Percentiles rank a stretch among this genome's conserved stretches.
Evolutionary conservation across 495 filamentous ascomycete genomes (phyloP).

Genomic region (Usnea hakonensis): DNA sequence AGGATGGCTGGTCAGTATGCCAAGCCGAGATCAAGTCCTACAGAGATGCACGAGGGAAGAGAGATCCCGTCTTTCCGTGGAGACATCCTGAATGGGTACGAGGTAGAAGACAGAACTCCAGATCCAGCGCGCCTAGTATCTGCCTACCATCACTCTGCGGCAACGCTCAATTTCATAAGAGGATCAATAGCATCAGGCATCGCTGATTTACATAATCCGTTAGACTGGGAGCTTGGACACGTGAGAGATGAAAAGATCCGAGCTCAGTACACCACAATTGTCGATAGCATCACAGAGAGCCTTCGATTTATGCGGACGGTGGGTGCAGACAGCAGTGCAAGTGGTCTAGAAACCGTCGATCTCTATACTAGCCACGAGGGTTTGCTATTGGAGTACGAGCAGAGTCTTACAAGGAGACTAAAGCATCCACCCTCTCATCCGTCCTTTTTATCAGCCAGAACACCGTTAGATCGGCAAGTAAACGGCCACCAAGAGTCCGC

Average conservation of each 20-base stretch:
- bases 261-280: conserved; percentile 73
- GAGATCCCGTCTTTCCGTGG: conserved; percentile 86
- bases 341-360: conserved; percentile 82
- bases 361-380: conserved; percentile 94
- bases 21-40: conserved; percentile 85
- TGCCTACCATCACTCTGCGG: conserved; percentile 91
- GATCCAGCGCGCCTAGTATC: conserved; percentile 79
- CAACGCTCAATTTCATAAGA: conserved; percentile 87
- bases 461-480: conserved; percentile 16
- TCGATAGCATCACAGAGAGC: conserved; percentile 79
- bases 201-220: conserved; percentile 83
- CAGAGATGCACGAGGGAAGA: conserved; percentile 69
- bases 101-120: conserved; percentile 56
- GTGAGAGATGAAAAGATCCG: conserved; percentile 76
- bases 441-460: conserved; percentile 10
- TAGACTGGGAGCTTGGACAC: conserved; percentile 95
- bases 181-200: conserved; percentile 78
- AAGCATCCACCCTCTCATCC: conserved; percentile 45
- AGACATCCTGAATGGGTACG: conserved; percentile 89
- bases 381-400: conserved; percentile 89
- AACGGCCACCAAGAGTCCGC: conserved; percentile 11
- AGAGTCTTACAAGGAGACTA: conserved; percentile 69
- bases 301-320: conserved; percentile 93
- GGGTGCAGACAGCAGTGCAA: conserved; percentile 76
- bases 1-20: conserved; percentile 97